Base-by-base conservation (phyloP, 495 filamentous ascomycete species). In the Glonium stellatum region DNA sequence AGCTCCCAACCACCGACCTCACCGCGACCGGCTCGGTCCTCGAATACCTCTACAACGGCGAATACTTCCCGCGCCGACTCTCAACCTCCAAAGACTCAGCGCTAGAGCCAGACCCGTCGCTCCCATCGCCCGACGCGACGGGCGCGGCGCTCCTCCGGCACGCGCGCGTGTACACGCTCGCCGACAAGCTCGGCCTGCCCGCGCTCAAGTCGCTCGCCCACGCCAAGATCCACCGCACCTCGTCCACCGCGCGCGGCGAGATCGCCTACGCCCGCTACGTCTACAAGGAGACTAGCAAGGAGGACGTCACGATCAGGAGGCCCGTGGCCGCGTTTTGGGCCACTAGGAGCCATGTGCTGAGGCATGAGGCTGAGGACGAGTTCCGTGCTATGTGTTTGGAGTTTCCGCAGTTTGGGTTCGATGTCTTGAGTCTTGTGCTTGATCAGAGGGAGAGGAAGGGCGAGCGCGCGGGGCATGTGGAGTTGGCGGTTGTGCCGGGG, bases 291-390 rank as follows among this genome's bases (percentile, higher is more conserved):
- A 93, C 89, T 19, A 63, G 72, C 34, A 73, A 73, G 51, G 82
- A 86, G 27, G 92, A 96, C 69, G 77, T 69, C 0, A 80, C 82
- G 0, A 89, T 96, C 60, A 83, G 92, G 52, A 86, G 82, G 54
- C 91, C 92, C 5, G 85, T 96, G 39, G 89, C 89, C n/a, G 84
- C 82, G 50, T 95, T 93, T 76, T 97, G 92, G 92, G 90, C 90
- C 1, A 82, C 82, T 49, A 78, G 87, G 57, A 85, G 83, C 60
- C 89, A 93, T 76, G 80, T 87, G 25, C 76, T 96, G 57, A 84
- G 92, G 22, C 80, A 90, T 67, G 88, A 93, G 70, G 88, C 90
- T 36, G 87, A 92, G 69, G 82, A 85, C 0, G 86, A 88, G 67
- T 96, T 95, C 77, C 79, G 83, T 66, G 70, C 76, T 53, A 82